These are phyloP conservation scores for Phycomyces blakesleeanus DNA, from an alignment of 192 early-diverging fungal species.

Conservation along the genomic window DNA sequence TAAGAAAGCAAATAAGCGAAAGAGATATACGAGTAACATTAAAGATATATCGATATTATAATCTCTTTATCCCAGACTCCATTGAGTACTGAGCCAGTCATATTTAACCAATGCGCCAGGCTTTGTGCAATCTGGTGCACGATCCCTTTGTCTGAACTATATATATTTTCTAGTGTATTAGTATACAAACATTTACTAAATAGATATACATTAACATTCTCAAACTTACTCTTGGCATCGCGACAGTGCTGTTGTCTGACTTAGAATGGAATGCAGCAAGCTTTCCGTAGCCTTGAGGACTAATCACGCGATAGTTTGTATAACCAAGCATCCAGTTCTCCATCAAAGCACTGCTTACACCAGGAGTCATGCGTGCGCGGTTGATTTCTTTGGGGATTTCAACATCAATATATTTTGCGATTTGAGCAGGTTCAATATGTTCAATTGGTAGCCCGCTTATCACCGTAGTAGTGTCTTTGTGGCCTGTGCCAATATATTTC, in stretches of 20 bases:
- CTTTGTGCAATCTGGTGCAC: conserved; percentile 22
- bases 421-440: conserved; percentile 36
- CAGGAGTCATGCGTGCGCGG: conserved; percentile 22
- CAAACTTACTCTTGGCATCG: conserved; percentile 28
- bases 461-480: conserved; percentile 20
- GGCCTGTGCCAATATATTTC: conserved; percentile 6
- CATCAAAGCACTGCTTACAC: conserved; percentile 36
- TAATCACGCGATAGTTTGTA: conserved; percentile 42
- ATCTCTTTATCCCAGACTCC: conserved; percentile 37
- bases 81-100: conserved; percentile 27
- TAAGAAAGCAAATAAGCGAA: background rate
- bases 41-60: background rate
- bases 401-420: conserved; percentile 39
- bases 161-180: too few species aligned
- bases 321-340: conserved; percentile 45
- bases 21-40: background rate
- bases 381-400: conserved; percentile 22
- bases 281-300: conserved; percentile 40
- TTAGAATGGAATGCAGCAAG: conserved; percentile 40
- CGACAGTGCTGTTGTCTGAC: conserved; percentile 23
- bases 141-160: conserved; percentile 8
- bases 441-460: conserved; percentile 41
- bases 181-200: too few species aligned
- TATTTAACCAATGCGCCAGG: conserved; percentile 18
- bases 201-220: background rate